A percentile compares a stretch with the other conserved stretches of the same genome.
Evolutionary conservation across 805 yeast species (phyloP).

Genomic region (Ascoidea rubescens): DNA sequence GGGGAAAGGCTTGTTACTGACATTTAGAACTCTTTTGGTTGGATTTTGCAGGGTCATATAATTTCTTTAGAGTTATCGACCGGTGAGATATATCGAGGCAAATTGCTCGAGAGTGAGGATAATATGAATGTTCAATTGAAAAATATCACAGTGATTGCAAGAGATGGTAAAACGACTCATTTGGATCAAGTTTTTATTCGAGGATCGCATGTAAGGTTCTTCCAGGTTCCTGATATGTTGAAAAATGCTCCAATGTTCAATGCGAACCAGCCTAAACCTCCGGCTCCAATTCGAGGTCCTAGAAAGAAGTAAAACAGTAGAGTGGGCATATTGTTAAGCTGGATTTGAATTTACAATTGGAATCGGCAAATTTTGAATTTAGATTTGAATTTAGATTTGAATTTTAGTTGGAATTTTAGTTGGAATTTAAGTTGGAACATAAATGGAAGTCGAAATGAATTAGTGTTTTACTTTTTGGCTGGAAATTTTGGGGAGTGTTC

Average conservation of each 20-base stretch:
- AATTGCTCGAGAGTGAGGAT: slow-evolving; percentile 76
- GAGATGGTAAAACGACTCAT: slow-evolving; percentile 62
- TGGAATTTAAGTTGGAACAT: too few species aligned
- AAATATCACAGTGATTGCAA: slow-evolving; percentile 68
- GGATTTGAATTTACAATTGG: too few species aligned
- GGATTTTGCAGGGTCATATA: slow-evolving; percentile 50
- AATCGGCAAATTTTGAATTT: too few species aligned
- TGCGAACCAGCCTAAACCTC: slow-evolving; percentile 37
- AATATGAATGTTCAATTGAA: slow-evolving; percentile 84
- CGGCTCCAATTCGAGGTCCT: slow-evolving; percentile 60
- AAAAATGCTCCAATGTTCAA: slow-evolving; percentile 82
- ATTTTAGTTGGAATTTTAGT: too few species aligned
- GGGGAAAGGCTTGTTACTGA: neutral
- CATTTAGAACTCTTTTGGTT: too few species aligned
- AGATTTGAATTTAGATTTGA: too few species aligned
- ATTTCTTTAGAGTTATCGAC: slow-evolving; percentile 71
- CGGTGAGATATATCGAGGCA: slow-evolving; percentile 84
- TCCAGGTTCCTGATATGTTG: slow-evolving; percentile 80
- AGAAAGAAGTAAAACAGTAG: slow-evolving; percentile 17
- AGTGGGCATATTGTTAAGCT: too few species aligned
- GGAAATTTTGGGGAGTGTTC: too few species aligned
- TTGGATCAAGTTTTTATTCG: slow-evolving; percentile 80
- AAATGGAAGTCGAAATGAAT: too few species aligned
- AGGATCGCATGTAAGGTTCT: slow-evolving; percentile 79
- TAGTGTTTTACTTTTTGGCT: too few species aligned